phyloP scores from a whole-genome alignment of 768 basidiomycete species.

The Candolleomyces aberdarensis region DNA sequence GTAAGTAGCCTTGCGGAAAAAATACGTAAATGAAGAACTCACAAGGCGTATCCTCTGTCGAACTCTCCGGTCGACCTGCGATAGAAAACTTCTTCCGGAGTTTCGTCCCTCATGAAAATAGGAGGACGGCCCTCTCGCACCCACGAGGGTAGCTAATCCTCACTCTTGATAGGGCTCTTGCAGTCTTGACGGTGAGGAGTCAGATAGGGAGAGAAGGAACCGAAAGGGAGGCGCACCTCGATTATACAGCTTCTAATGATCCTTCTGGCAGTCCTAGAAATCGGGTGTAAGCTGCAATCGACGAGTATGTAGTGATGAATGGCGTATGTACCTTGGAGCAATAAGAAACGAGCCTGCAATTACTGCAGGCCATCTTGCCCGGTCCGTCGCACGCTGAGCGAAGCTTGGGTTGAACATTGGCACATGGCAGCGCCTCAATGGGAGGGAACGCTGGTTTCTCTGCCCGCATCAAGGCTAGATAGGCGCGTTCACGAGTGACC shows the following conservation, averaged over 20 bases:
- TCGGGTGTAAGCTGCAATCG: background rate
- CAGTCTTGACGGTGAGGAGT: slow-evolving; percentile 18
- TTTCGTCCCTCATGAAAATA: slow-evolving; percentile 11
- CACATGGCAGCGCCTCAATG: slow-evolving; percentile 30
- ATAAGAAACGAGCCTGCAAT: slow-evolving; percentile 40
- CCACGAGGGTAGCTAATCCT: slow-evolving; percentile 22
- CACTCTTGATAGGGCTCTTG: slow-evolving; percentile 17
- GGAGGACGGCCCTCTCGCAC: slow-evolving; percentile 16
- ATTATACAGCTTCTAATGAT: slow-evolving; percentile 40
- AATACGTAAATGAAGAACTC: background rate
- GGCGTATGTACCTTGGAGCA: slow-evolving; percentile 31
- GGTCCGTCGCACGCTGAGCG: slow-evolving; percentile 24
- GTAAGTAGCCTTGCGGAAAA: too few species aligned
- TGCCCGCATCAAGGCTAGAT: too few species aligned
- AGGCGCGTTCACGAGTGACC: too few species aligned
- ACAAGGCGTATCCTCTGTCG: slow-evolving; percentile 19
- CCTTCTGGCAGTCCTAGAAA: slow-evolving; percentile 37
- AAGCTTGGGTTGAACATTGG: slow-evolving; percentile 23
- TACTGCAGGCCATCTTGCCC: slow-evolving; percentile 25
- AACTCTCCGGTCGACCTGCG: slow-evolving; percentile 7
- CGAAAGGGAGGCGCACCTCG: slow-evolving; percentile 18
- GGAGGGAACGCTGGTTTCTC: slow-evolving; percentile 13
- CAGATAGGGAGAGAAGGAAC: background rate
- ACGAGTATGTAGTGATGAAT: too few species aligned
- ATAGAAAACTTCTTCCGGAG: slow-evolving; percentile 1